Base-by-base conservation (phyloP, 345 rosid species). In the Sonneratia alba region DNA sequence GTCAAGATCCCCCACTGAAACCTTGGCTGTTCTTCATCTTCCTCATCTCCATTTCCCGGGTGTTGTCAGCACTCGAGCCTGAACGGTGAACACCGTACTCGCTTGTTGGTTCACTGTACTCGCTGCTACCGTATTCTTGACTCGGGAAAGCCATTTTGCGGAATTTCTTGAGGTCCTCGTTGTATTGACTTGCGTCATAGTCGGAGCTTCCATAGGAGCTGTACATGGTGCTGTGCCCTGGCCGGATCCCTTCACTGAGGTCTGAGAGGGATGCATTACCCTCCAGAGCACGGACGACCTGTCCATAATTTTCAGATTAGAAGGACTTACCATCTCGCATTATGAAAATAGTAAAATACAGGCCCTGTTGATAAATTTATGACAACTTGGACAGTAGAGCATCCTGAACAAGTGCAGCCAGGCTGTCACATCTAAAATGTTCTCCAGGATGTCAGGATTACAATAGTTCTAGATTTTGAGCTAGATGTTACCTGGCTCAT, bases 251-350 rank as follows among this genome's bases (percentile, higher is more conserved):
- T 67, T 90, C 93, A 36, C 85, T 86, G 37, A 91, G 86, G 73
- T 94, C 96, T 1, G 85, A 76, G 27, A 94, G 76, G 3, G 93
- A 88, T 37, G 81, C 85, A 42, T 85, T 91, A 51, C 98, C 98
- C 78, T 91, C 97, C 68, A 94, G 66, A 63, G 90, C 83, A 15
- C 93, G 90, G 61, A 94, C 97, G 63, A 94, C 85, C 98, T 92
- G 92, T 78, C 12, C 45, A 37, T 3, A 3, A 8, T 53, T 53
- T 15, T 7, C 22, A 15, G 22, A 53, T 53, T 53, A 53, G 6
- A 53, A 47, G 13, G 51, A 47, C 51, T 9, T 3, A 16, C 6
- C 57, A 47, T 47, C 51, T 53, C 57, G 11, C 51, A 47, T 47
- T 14, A 47, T 47, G 51, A 47, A 14, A 32, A 27, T 4, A 63